Conservation (phyloP, 805 yeast species). For the Monosporozyma siamensis region DNA sequence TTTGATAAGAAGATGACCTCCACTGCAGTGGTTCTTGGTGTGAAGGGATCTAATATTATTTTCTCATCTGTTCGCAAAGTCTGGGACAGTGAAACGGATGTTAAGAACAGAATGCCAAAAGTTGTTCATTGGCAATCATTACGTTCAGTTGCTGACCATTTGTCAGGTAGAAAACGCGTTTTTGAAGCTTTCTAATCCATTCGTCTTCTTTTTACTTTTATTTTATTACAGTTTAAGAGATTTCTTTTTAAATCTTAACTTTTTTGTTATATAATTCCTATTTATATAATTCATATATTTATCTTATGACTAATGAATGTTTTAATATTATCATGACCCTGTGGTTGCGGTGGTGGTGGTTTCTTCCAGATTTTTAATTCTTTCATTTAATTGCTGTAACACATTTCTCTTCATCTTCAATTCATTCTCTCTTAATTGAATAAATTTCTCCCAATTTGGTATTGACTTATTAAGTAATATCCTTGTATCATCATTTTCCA, state of each 20-base stretch:
- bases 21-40: conserved; percentile 78
- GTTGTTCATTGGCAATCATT: conserved; percentile 70
- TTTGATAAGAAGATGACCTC: conserved; percentile 30
- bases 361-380: conserved; percentile 4
- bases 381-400: conserved; percentile 10
- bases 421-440: conserved; percentile 19
- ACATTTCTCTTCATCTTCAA: conserved; percentile 19
- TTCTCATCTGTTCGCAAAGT: conserved; percentile 67
- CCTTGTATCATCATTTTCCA: conserved; percentile 24
- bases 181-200: conserved; percentile 4
- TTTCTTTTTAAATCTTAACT: too few species aligned
- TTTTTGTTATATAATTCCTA: too few species aligned
- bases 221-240: too few species aligned
- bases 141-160: conserved; percentile 70
- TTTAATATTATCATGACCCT: too few species aligned
- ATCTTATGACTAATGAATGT: too few species aligned
- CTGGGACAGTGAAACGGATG: conserved; percentile 81
- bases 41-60: conserved; percentile 62
- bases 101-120: conserved; percentile 78
- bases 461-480: conserved; percentile 20
- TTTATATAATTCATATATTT: too few species aligned
- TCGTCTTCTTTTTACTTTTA: neutral
- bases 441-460: conserved; percentile 24
- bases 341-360: neutral
- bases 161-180: conserved; percentile 58